A percentile compares a stretch with the other conserved stretches of the same genome.
These are phyloP conservation scores for Colletotrichum phormii DNA, from an alignment of 2,329 filamentous ascomycete species.

Conservation along the genomic window DNA sequence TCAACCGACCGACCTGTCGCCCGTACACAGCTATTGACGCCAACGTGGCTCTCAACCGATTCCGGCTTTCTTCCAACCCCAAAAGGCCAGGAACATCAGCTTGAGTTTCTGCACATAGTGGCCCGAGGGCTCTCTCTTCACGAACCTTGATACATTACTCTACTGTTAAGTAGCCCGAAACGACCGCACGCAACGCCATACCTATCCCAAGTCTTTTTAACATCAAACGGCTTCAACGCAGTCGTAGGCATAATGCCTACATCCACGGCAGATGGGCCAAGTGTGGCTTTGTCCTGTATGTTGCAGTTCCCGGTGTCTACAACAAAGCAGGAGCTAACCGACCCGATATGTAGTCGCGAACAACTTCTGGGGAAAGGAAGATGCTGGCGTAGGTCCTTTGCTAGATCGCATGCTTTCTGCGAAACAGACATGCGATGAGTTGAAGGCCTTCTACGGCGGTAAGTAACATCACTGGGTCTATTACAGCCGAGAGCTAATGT, in stretches of 20 bases:
- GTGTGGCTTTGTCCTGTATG: slow-evolving; percentile 76
- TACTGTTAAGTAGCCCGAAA: not conserved
- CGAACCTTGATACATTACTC: not conserved
- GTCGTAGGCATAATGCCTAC: slow-evolving; percentile 64
- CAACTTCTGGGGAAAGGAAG: slow-evolving; percentile 99
- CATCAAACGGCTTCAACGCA: not conserved
- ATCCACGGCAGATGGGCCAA: slow-evolving; percentile 70
- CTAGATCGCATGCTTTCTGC: slow-evolving; percentile 94
- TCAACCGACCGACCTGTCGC: not conserved
- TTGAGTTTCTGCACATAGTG: not conserved
- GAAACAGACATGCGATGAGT: slow-evolving; percentile 93
- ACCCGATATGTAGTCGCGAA: slow-evolving; percentile 81
- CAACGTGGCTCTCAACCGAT: not conserved
- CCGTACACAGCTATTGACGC: not conserved
- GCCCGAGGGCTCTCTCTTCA: not conserved
- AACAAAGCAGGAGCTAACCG: not conserved
- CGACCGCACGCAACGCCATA: not conserved
- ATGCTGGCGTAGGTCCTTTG: slow-evolving; percentile 92
- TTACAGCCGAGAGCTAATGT: not conserved
- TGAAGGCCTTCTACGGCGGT: slow-evolving; percentile 91
- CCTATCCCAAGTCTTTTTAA: not conserved
- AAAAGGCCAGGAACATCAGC: not conserved
- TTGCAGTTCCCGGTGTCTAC: not conserved
- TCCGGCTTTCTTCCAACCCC: not conserved
- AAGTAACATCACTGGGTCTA: slow-evolving; percentile 43